These are phyloP conservation scores for Beauveria medogensis DNA, from an alignment of 2,329 filamentous ascomycete genomes.

Conservation along the genomic window DNA sequence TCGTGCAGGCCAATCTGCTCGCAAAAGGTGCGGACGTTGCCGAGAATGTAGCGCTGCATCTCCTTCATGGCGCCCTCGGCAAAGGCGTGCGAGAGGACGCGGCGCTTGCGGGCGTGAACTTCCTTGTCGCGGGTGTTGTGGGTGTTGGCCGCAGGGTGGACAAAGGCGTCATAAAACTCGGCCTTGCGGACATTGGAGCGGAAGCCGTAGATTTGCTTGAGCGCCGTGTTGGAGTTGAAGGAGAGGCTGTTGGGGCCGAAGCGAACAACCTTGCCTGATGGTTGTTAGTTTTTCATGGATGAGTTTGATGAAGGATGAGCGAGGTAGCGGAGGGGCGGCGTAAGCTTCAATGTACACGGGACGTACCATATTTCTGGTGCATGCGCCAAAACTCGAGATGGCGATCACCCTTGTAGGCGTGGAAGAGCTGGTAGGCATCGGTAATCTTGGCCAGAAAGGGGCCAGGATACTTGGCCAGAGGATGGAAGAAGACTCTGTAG, in stretches of 20 bases:
- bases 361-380: conserved; percentile 61
- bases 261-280: conserved; percentile 56
- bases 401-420: conserved; percentile 65
- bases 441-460: conserved; percentile 56
- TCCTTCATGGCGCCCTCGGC: conserved; percentile 57
- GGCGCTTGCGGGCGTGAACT: conserved; percentile 61
- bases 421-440: conserved; percentile 60
- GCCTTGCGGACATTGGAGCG: conserved; percentile 57
- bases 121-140: conserved; percentile 64
- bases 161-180: conserved; percentile 66
- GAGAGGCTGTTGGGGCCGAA: conserved; percentile 71
- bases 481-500: conserved; percentile 56
- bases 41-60: conserved; percentile 59
- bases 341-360: not conserved
- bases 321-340: not conserved
- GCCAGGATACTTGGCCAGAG: conserved; percentile 56
- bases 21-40: conserved; percentile 60
- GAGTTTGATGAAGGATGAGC: not conserved
- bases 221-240: conserved; percentile 63
- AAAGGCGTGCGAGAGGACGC: conserved; percentile 66
- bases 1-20: conserved; percentile 41
- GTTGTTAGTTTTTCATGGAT: not conserved
- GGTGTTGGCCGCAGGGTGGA: conserved; percentile 62
- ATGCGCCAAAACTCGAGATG: conserved; percentile 65
- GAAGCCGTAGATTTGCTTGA: conserved; percentile 60